phyloP scores from a whole-genome alignment of 495 filamentous ascomycete genomes.

The Chaetomium tenue region DNA sequence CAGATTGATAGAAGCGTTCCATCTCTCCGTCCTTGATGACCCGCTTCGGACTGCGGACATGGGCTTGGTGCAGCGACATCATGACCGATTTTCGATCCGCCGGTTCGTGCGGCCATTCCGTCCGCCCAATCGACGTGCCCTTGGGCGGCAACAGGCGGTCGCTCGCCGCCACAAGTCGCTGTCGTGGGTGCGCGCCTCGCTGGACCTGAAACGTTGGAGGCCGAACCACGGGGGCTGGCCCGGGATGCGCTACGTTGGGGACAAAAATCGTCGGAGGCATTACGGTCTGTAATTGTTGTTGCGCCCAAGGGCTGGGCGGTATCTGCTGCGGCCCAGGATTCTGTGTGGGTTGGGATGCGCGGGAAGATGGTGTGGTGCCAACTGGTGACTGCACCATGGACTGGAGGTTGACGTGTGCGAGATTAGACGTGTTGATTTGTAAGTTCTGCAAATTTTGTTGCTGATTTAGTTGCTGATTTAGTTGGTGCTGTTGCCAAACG shows the following conservation, averaged over 20 bases:
- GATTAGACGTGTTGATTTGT: not conserved
- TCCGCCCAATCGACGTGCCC: conserved; percentile 19
- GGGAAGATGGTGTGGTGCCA: not conserved
- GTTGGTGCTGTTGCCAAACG: conserved; percentile 16
- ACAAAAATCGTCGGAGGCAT: not conserved
- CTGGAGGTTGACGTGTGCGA: not conserved
- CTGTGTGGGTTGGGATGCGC: not conserved
- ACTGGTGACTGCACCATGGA: not conserved
- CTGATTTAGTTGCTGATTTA: conserved; percentile 13
- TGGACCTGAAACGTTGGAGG: conserved; percentile 5
- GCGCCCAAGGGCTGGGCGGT: conserved; percentile 4
- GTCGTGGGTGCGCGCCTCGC: conserved; percentile 23
- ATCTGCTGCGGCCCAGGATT: not conserved
- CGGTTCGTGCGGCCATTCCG: conserved; percentile 40
- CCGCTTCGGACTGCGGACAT: conserved; percentile 56
- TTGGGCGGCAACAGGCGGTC: conserved; percentile 27
- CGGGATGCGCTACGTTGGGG: not conserved
- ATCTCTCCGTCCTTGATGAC: conserved; percentile 29
- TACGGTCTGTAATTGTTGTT: conserved; percentile 5
- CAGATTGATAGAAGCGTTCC: conserved; percentile 49
- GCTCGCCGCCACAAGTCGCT: not conserved
- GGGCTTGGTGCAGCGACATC: conserved; percentile 56
- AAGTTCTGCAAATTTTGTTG: conserved; percentile 4
- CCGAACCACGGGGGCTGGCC: not conserved
- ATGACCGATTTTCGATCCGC: conserved; percentile 47